Base-by-base conservation (phyloP, 768 basidiomycete genomes). In the Pleurotus tuoliensis region DNA sequence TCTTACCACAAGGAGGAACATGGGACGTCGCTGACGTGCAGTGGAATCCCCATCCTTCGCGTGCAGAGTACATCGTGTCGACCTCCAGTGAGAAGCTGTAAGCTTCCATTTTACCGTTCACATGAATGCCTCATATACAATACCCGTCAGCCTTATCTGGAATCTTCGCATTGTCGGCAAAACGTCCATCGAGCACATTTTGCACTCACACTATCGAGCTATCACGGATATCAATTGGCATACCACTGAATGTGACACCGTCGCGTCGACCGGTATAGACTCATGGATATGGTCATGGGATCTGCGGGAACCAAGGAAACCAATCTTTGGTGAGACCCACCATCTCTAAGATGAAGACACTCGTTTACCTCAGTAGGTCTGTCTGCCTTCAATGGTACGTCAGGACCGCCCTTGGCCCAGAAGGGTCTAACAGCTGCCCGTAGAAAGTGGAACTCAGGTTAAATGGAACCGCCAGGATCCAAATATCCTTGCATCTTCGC, bases 181-280 rank as follows among this genome's bases (percentile, higher is more conserved):
- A 63, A 88, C 87, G 1, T 87, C 88, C 2, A 92, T 99, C 34
- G 81, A 94, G 62, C 84, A 90, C 58, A 86, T 92, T 30, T 77
- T 98, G 4, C 87, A 88, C 58, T 88, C 91, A 1, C 97, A 99
- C 66, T 92, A 93, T 59, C 86, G 96, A 45, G 94, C 94, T 4
- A 94, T 99, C 54, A 98, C 97, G 3, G 97, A 99, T 66, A 92
- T 98, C 66, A 98, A 99, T 66, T 99, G 96, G 96, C 92, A 94
- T 64, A 88, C 88, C 0, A 80, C 81, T 3, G 87, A 94, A 63
- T 88, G 90, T 4, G 86, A 97, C 57, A 76, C 86, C 11, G 90
- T 98, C 15, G 88, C 90, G 2, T 96, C 94, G 47, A 93, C 89
- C 0, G 89, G 92, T 0, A 89, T 99, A 50, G 97, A 99, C 66